phyloP scores from a whole-genome alignment of 2,329 filamentous ascomycete genomes.

The Magnaporthiopsis rhizophila region DNA sequence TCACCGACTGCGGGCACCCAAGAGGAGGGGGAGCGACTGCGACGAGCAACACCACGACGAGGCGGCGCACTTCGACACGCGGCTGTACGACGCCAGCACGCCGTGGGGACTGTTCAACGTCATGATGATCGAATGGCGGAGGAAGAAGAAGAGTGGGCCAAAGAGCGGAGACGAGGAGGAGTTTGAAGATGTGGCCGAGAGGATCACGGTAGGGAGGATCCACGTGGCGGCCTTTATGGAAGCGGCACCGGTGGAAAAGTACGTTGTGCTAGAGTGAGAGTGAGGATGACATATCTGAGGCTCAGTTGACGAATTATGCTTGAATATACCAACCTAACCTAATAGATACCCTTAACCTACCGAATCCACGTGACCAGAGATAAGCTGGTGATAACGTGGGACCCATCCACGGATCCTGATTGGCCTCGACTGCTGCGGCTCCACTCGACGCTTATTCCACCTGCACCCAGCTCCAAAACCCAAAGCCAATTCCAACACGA shows the following conservation, averaged over 20 bases:
- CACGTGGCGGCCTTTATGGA: constrained; percentile 8
- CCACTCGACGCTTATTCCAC: no score
- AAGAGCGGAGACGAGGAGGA: not conserved
- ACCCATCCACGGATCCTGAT: no score
- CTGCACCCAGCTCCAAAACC: no score
- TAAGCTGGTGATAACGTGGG: no score
- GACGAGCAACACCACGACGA: constrained; percentile 4
- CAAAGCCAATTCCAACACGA: no score
- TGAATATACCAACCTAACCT: no score
- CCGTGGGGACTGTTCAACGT: constrained; percentile 8
- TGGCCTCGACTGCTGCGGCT: no score
- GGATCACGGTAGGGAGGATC: constrained; percentile 3
- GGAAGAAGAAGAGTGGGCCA: not conserved
- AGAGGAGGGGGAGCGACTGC: not conserved
- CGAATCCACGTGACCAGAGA: no score
- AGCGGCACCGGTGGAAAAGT: constrained; percentile 5
- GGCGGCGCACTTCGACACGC: constrained; percentile 5
- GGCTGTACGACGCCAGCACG: constrained; percentile 3
- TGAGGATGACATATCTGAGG: no score
- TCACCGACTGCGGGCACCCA: not conserved
- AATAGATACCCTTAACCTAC: no score
- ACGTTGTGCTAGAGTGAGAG: constrained; percentile 2
- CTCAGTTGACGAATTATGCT: no score
- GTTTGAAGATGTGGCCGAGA: constrained; percentile 1
- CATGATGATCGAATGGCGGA: constrained; percentile 7